Evolutionary conservation across 495 filamentous ascomycete species (phyloP).

Genomic region (Neurospora sp.): DNA sequence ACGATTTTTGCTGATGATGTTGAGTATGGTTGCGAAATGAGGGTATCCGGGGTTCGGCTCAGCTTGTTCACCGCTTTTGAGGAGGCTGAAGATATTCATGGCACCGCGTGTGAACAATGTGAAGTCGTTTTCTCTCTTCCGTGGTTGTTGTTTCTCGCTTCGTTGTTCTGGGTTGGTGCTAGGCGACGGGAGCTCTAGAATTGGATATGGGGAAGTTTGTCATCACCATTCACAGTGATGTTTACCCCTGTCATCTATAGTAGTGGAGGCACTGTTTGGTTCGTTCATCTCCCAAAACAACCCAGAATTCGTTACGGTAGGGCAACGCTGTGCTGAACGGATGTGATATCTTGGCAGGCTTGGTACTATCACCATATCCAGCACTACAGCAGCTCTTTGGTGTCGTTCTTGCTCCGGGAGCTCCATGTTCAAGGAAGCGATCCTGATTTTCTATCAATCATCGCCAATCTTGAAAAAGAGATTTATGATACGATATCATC

Average conservation of each 20-base stretch:
- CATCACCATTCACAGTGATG: not conserved
- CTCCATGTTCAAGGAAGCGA: not conserved
- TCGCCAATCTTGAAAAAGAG: not conserved
- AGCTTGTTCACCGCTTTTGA: not conserved
- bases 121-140: not conserved
- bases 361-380: not conserved
- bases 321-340: not conserved
- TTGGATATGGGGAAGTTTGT: not conserved
- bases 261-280: not conserved
- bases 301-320: not conserved
- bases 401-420: not conserved
- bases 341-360: not conserved
- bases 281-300: not conserved
- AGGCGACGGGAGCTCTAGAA: not conserved
- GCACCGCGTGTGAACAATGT: not conserved
- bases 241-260: not conserved
- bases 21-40: not conserved
- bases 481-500: not conserved
- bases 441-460: not conserved
- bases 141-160: not conserved
- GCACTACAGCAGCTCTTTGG: not conserved
- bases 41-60: not conserved
- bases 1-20: not conserved
- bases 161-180: not conserved
- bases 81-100: not conserved